Base-by-base conservation (phyloP, 148 eudicot species). In the Vaccinium vitisidaea region DNA sequence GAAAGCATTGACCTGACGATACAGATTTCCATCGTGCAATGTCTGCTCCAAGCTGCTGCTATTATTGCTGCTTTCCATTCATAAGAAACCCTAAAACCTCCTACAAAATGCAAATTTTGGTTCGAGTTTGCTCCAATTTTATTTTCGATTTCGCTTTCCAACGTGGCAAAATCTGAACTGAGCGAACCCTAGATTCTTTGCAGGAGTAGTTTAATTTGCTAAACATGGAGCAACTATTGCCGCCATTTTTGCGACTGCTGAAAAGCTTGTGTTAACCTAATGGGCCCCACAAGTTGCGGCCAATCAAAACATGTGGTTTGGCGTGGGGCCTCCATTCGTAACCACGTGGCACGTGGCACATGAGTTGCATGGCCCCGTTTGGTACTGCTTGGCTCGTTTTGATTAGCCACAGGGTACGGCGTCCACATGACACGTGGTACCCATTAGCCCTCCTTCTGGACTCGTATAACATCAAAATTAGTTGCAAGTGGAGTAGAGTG, bases 11-110 rank as follows among this genome's bases (percentile, higher is more conserved):
- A 92, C 91, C 84, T 92, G 89, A 56, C 98, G 93, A 80, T 79
- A 90, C 46, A 95, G 91, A 87, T 92, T 94, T 65, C 95, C 97
- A 52, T 93, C 98, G 56, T 88, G 94, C 84, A 95, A 83, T 49
- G 89, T 87, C 86, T 92, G 94, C 92, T 93, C 95, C 81, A 92
- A 88, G 63, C 74, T 70, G 80, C 85, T 65, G 82, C 81, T 75
- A 73, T 27, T 27, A 80, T 86, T 91, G 75, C 86, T 85, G 48
- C 85, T 92, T 81, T 89, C 88, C 75, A 77, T 79, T 46, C 77
- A 23, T 10, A 76, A 73, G 19, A 32, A 46, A 8, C 11, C 71
- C 53, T 18, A 50, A 53, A 61, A 59, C 52, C 82, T 71, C 50
- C 3, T 43, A 2, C 3, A 32, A 46, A 6, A 65, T 23, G 27